Conservation (phyloP, 495 filamentous ascomycete genomes). For the Hypoxylon cercidicola region DNA sequence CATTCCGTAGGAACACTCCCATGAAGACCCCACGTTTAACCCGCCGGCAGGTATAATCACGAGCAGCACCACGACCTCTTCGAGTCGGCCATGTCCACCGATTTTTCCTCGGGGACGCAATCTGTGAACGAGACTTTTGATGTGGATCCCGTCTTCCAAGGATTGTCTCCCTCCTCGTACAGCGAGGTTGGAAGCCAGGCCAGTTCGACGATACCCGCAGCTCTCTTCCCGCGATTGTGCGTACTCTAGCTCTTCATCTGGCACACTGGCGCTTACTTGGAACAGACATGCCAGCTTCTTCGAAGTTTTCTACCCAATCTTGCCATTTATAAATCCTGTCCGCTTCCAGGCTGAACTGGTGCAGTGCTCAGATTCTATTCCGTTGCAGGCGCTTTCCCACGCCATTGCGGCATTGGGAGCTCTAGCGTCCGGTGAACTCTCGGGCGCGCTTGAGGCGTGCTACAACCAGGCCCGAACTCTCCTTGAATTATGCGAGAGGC, state of each 20-base stretch:
- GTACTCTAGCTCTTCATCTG: not conserved
- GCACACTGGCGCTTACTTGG: not conserved
- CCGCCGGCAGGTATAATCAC: not conserved
- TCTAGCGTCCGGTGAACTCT: not conserved
- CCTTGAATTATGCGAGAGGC: constrained; percentile 27
- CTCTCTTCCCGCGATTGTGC: constrained; percentile 4
- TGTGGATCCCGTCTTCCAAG: constrained; percentile 12
- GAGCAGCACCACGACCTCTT: not conserved
- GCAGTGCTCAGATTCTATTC: constrained; percentile 1
- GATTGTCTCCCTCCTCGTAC: constrained; percentile 10
- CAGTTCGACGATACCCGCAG: not conserved
- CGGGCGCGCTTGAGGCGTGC: constrained; percentile 12
- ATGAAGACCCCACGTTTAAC: not conserved
- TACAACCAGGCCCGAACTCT: constrained; percentile 28
- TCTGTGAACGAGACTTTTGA: constrained; percentile 15
- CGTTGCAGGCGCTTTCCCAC: constrained; percentile 16
- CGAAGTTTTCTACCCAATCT: constrained; percentile 11
- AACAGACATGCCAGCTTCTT: constrained; percentile 10
- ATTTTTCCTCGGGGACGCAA: constrained; percentile 10
- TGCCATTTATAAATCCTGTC: constrained; percentile 18
- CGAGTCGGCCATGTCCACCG: constrained; percentile 1
- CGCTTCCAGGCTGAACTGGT: constrained; percentile 20
- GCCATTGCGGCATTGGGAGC: constrained; percentile 21
- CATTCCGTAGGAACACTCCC: not conserved
- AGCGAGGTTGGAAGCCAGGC: constrained; percentile 12